phyloP scores from a whole-genome alignment of 345 rosid genomes.

The Citrus unshiu region DNA sequence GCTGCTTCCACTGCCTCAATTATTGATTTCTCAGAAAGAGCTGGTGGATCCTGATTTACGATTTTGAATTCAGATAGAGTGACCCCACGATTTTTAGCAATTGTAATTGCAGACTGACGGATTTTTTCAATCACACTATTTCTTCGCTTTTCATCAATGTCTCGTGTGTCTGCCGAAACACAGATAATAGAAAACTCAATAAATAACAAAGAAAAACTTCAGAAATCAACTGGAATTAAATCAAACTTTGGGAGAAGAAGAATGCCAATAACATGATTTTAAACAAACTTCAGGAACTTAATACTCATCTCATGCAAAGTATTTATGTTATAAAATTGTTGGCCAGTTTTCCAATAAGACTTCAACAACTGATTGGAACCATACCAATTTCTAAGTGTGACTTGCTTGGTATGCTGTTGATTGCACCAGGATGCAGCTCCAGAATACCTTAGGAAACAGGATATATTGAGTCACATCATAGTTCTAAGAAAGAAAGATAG shows the following conservation, averaged over 20 bases:
- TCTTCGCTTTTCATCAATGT: conserved; percentile 77
- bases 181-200: neutral
- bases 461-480: neutral
- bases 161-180: conserved; percentile 64
- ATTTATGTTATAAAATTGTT: neutral
- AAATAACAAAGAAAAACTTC: neutral
- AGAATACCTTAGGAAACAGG: conserved; percentile 49
- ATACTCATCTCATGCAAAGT: neutral
- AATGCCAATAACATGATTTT: neutral
- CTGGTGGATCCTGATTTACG: conserved; percentile 94
- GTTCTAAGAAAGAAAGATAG: neutral
- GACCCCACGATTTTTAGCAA: conserved; percentile 65
- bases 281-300: neutral
- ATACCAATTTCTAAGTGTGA: conserved; percentile 89
- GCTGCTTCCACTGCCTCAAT: conserved; percentile 67
- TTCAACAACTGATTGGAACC: neutral
- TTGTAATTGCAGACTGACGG: conserved; percentile 55
- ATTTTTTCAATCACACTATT: conserved; percentile 76
- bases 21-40: conserved; percentile 62
- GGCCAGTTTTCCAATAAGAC: neutral
- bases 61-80: conserved; percentile 71
- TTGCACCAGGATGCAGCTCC: conserved; percentile 92
- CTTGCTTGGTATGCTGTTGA: conserved; percentile 97
- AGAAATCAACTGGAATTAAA: neutral
- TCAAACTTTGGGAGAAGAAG: neutral